Base-by-base conservation (phyloP, 495 filamentous ascomycete genomes). In the Penicillium tannophilum region DNA sequence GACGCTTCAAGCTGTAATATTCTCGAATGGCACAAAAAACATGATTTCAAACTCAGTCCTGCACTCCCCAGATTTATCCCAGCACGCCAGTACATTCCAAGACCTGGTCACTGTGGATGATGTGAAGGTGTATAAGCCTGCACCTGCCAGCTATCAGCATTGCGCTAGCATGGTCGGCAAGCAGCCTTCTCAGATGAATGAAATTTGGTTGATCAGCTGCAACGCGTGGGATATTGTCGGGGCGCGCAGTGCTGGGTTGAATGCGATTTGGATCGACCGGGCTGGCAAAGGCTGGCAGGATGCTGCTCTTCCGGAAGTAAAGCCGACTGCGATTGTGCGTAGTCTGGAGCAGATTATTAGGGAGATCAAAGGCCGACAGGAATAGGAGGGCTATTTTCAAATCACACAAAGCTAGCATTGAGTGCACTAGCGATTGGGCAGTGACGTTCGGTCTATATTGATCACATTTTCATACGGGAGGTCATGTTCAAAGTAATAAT, bases 181-280 rank as follows among this genome's bases (percentile, higher is more conserved):
- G 61, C 53, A 65, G 50, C 57, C 73, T n/a, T 64, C 72, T 20
- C 60, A 78, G 17, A 75, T 76, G 71, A 66, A 63, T 0, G 78
- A 86, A 24, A 79, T 93, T 4, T 93, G 88, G 87, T 72, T 94
- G 8, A 79, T 94, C 19, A 90, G 84, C 61, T 81, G 83, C 7
- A 96, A 94, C 68, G 87, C 91, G 7, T 95, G 95, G 68, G 91
- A 95, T 66, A 75, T 91, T n/a, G 81, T 76, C 2, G 78, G 80
- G 7, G 75, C 78, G 16, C 69, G 71, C 43, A 68, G 55, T 19
- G 63, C 68, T 19, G 80, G 77, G 0, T 68, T 93, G 74, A 77
- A 81, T 60, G 82, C 87, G 17, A 83, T 81, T 10, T 93, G 90
- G 86, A 82, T 92, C 16, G 88, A 92, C 72, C 73, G 88, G 8